phyloP scores from a whole-genome alignment of 371 early-diverging fungal genomes.

The Mucor piriformis region DNA sequence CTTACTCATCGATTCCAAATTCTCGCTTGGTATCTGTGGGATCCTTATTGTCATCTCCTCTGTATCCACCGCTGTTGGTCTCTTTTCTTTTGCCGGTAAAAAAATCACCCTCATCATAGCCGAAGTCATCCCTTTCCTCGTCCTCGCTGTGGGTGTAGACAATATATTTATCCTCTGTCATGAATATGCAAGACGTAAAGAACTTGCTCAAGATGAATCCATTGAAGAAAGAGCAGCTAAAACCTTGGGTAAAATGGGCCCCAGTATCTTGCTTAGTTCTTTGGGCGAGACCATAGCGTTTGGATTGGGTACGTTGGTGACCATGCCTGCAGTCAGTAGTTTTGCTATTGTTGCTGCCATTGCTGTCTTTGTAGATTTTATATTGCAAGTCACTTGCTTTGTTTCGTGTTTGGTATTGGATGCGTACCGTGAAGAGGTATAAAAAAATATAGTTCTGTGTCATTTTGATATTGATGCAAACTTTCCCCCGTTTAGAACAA shows the following conservation, averaged over 20 bases:
- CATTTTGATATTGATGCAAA: too few species aligned
- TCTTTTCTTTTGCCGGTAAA: constrained; percentile 67
- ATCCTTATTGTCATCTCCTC: constrained; percentile 75
- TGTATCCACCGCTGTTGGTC: constrained; percentile 69
- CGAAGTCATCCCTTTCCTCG: constrained; percentile 81
- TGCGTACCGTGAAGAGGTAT: constrained; percentile 59
- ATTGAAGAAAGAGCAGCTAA: constrained; percentile 62
- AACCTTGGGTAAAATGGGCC: constrained; percentile 69
- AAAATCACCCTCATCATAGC: constrained; percentile 78
- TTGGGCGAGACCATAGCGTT: constrained; percentile 76
- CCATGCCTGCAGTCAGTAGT: constrained; percentile 79
- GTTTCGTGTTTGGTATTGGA: constrained; percentile 71
- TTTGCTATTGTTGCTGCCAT: constrained; percentile 77
- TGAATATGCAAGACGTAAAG: constrained; percentile 61
- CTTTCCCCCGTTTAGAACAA: constrained; percentile 44
- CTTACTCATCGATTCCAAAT: constrained; percentile 69
- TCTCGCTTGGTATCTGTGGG: constrained; percentile 68
- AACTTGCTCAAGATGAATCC: constrained; percentile 29
- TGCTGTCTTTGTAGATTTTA: constrained; percentile 73
- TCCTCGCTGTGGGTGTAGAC: constrained; percentile 82
- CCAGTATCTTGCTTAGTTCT: constrained; percentile 70
- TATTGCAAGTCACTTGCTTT: constrained; percentile 77
- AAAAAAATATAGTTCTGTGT: not conserved
- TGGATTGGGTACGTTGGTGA: constrained; percentile 69
- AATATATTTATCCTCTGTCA: constrained; percentile 80